A percentile compares a stretch with the other conserved stretches of the same genome.
Conservation (phyloP, 2,329 filamentous ascomycete species). For the Aspergillus quadricinctus region DNA sequence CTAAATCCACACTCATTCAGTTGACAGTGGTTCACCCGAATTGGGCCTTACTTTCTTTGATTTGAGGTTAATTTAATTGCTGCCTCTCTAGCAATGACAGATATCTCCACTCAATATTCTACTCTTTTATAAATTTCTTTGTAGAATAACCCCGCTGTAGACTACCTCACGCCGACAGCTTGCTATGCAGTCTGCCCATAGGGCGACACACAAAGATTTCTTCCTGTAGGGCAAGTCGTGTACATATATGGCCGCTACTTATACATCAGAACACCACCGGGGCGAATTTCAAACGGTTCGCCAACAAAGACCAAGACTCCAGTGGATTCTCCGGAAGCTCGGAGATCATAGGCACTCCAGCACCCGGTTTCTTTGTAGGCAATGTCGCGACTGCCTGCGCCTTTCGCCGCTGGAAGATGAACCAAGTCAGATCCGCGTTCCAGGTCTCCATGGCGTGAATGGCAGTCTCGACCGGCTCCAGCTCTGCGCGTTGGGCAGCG, state of each 20-base stretch:
- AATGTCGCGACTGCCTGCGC: slow-evolving; percentile 3
- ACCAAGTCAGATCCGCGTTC: slow-evolving; percentile 41
- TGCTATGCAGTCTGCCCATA: background rate
- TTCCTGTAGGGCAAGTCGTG: background rate
- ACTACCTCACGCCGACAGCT: background rate
- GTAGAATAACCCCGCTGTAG: background rate
- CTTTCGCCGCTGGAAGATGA: slow-evolving; percentile 30
- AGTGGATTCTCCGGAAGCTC: slow-evolving; percentile 9
- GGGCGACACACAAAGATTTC: background rate
- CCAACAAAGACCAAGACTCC: slow-evolving; percentile 5
- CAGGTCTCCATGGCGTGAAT: slow-evolving; percentile 39
- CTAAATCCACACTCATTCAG: background rate
- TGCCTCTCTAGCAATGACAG: background rate
- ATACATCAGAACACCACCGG: slow-evolving; percentile 17
- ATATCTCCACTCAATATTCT: background rate
- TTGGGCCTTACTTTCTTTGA: background rate
- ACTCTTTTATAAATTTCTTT: background rate
- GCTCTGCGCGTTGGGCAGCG: slow-evolving; percentile 6
- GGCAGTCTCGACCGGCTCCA: slow-evolving; percentile 24
- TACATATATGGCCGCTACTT: background rate
- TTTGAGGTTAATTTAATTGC: background rate
- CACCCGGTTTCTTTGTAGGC: slow-evolving; percentile 29
- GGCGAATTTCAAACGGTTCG: slow-evolving; percentile 36
- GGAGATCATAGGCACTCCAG: slow-evolving; percentile 3
- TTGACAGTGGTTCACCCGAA: background rate